Conservation (phyloP, 2,329 filamentous ascomycete genomes). For the Fusarium neocosmosporiellum region DNA sequence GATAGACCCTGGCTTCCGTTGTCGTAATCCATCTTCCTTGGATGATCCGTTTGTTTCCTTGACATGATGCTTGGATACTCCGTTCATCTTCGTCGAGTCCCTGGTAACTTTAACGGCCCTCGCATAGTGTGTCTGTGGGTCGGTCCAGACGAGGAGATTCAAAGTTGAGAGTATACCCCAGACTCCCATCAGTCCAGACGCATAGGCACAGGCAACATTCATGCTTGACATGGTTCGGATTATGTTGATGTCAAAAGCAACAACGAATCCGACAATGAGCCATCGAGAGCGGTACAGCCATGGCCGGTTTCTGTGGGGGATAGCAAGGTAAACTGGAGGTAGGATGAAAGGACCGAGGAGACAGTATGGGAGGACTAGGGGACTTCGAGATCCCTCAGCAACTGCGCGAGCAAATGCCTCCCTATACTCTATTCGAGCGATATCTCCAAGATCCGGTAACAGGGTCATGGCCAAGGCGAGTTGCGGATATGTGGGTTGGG, state of each 20-base stretch:
- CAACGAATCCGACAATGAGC: constrained; percentile 58
- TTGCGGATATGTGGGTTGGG: constrained; percentile 7
- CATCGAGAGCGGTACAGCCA: constrained; percentile 63
- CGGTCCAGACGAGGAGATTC: constrained; percentile 63
- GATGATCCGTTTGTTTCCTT: not conserved
- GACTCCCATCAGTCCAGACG: constrained; percentile 59
- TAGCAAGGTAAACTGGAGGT: constrained; percentile 64
- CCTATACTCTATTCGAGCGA: constrained; percentile 49
- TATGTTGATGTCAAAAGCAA: constrained; percentile 58
- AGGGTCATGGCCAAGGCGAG: constrained; percentile 1
- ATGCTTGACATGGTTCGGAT: constrained; percentile 58
- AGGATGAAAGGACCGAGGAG: constrained; percentile 61
- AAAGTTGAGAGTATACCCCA: constrained; percentile 64
- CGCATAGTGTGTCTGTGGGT: constrained; percentile 67
- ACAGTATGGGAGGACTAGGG: constrained; percentile 64
- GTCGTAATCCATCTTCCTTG: constrained; percentile 24
- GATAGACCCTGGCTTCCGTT: constrained; percentile 22
- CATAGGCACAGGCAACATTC: constrained; percentile 64
- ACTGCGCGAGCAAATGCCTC: constrained; percentile 50
- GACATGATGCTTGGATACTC: not conserved
- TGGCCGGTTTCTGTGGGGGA: constrained; percentile 63
- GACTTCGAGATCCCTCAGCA: constrained; percentile 54
- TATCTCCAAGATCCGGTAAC: constrained; percentile 39
- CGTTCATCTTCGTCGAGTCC: not conserved
- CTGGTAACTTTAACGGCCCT: constrained; percentile 56